These are phyloP conservation scores for Powellomyces hirtus DNA, from an alignment of 192 early-diverging fungal genomes.

Conservation along the genomic window DNA sequence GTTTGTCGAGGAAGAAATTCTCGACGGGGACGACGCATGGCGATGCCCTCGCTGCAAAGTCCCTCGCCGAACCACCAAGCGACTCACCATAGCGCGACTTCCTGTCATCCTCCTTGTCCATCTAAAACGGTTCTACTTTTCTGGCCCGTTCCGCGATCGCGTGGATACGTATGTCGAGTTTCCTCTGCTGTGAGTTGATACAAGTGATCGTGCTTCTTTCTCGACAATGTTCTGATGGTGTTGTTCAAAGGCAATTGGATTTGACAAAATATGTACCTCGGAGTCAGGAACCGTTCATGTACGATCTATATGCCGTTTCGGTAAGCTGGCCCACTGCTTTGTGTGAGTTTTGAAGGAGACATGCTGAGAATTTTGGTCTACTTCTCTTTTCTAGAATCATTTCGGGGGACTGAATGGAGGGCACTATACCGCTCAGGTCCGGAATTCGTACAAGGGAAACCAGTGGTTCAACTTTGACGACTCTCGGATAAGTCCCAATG, in stretches of 20 bases:
- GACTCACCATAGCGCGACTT: conserved; percentile 70
- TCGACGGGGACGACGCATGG: conserved; percentile 93
- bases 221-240: too few relatives aligned
- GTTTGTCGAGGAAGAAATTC: conserved; percentile 79
- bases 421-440: conserved; percentile 80
- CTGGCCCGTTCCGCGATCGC: conserved; percentile 92
- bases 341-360: background rate
- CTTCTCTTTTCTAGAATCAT: conserved; percentile 57
- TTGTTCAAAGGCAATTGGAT: conserved; percentile 27
- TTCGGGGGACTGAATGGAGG: conserved; percentile 78
- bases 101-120: conserved; percentile 92
- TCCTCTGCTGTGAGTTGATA: conserved; percentile 51
- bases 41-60: conserved; percentile 80
- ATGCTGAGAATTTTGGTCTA: background rate
- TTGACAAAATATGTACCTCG: conserved; percentile 45
- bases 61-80: conserved; percentile 72
- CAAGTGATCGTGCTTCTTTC: too few relatives aligned
- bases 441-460: conserved; percentile 57
- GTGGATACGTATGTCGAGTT: conserved; percentile 84
- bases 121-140: conserved; percentile 89
- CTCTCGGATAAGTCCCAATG: conserved; percentile 47
- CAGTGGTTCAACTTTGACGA: conserved; percentile 84
- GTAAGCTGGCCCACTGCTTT: conserved; percentile 26
- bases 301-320: conserved; percentile 73
- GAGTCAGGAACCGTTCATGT: conserved; percentile 41